Base-by-base conservation (phyloP, 2,329 filamentous ascomycete species). In the Botrytis hyacinthi region DNA sequence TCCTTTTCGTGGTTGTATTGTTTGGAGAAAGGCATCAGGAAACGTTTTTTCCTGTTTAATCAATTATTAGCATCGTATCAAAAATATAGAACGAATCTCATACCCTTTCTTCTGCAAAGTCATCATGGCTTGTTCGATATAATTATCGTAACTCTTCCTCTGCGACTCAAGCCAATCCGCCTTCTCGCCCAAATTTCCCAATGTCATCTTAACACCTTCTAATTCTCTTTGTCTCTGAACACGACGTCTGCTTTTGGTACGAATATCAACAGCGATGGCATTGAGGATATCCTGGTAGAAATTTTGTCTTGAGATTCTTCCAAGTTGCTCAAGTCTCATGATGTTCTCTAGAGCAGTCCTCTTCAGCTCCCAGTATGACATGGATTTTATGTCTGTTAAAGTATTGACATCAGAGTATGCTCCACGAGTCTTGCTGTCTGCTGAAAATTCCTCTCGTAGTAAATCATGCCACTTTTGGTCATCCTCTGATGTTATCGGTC, bases 1-100 rank as follows among this genome's bases (percentile, higher is more conserved):
- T 99, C 96, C 77, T 94, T 92, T 84, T 98, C 94, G 83, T 99
- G 96, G 83, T 98, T 97, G 89, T 97, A 99, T 83, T 99, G 96
- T 81, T 97, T 97, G 37, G 95, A 98, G 82, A 99, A 99, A 22
- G 96, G 96, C 82, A 99, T 88, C 73, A 98, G 87, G 86, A 98
- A 98, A 71, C 92, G 90, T 83, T 97, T 97, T 85, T 97, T 97
- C 75, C 92, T 91, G 78, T 78, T 63, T 4, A 18, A 26, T 57
- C n/a, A 22, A 73, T 71, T 69, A 70, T 78, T 77, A 78, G 78
- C 68, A 71, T 29, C 60, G 1, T 37, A 51, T 48, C 65, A 7
- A 51, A 3, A 44, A 73, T 22, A 57, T 61, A 63, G 54, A 62
- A 5, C 37, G 16, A 65, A 42, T 44, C 68, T 3, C 88, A 82